These are phyloP conservation scores for Ceratorhiza oryzae-sativae DNA, from an alignment of 1,284 basidiomycete species.

Conservation along the genomic window DNA sequence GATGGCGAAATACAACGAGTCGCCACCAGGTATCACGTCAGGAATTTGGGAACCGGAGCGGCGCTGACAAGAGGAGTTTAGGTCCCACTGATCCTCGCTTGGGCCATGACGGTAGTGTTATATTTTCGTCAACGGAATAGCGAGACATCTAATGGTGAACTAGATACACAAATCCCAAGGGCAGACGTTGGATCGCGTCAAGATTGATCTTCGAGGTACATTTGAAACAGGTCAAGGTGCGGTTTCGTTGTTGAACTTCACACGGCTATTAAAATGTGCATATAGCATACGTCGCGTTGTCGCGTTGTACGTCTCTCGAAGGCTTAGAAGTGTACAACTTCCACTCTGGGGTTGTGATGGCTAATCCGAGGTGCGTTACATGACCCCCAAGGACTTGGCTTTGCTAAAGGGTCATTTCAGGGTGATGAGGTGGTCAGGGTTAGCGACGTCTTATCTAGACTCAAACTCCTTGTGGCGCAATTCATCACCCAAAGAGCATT, in stretches of 20 bases:
- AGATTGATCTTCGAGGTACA: slow-evolving; percentile 66
- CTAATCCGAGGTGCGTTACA: slow-evolving; percentile 10
- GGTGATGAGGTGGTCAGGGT: slow-evolving; percentile 3
- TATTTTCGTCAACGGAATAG: background rate
- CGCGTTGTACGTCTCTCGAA: slow-evolving; percentile 48
- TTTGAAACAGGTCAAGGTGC: slow-evolving; percentile 74
- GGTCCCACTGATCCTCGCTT: slow-evolving; percentile 79
- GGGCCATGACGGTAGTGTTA: slow-evolving; percentile 58
- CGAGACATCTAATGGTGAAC: slow-evolving; percentile 54
- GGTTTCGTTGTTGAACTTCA: background rate
- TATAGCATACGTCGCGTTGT: slow-evolving; percentile 50
- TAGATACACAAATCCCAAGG: slow-evolving; percentile 85
- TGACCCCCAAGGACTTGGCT: background rate
- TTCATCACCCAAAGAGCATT: background rate
- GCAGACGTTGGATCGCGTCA: slow-evolving; percentile 80
- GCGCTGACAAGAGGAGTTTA: slow-evolving; percentile 47
- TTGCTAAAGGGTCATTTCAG: background rate
- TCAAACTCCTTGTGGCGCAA: background rate
- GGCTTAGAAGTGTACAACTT: slow-evolving; percentile 48
- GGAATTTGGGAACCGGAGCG: no score
- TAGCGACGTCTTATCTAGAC: no score
- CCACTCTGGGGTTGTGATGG: slow-evolving; percentile 37
- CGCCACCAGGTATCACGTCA: slow-evolving; percentile 45
- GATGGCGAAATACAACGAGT: slow-evolving; percentile 45
- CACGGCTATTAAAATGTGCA: background rate